Percentiles rank a stretch among this genome's conserved stretches.
phyloP scores from a whole-genome alignment of 73 alveolate genomes.

The Paraurostyla sp. region DNA sequence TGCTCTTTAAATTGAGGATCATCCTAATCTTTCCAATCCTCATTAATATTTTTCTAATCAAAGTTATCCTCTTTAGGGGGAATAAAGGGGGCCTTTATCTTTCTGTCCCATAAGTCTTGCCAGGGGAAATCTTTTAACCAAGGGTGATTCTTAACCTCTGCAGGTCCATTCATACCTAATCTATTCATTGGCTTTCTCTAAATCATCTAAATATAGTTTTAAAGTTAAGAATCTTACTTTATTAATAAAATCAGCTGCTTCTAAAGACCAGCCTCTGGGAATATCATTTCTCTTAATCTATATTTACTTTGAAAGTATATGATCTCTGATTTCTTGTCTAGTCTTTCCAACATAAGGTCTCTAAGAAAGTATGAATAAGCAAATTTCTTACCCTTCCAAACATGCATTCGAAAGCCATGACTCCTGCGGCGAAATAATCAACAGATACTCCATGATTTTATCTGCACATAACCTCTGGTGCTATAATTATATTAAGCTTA shows the following conservation, averaged over 20 bases:
- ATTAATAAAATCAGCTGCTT: slow-evolving; percentile 93
- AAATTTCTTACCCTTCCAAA: slow-evolving; percentile 65
- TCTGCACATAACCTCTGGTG: slow-evolving; percentile 85
- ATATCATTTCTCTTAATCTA: slow-evolving; percentile 88
- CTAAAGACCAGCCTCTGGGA: slow-evolving; percentile 96
- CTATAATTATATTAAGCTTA: neutral
- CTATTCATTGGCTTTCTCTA: slow-evolving; percentile 93
- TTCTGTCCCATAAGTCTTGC: slow-evolving; percentile 85
- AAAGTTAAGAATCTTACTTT: slow-evolving; percentile 46
- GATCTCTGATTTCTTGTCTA: slow-evolving; percentile 97
- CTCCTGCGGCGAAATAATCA: slow-evolving; percentile 79
- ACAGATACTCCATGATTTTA: slow-evolving; percentile 73
- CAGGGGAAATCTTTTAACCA: slow-evolving; percentile 97
- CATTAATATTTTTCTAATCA: slow-evolving; percentile 73
- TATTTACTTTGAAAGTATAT: slow-evolving; percentile 93
- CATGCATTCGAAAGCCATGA: slow-evolving; percentile 79
- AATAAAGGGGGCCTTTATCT: slow-evolving; percentile 84
- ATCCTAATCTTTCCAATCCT: slow-evolving; percentile 74
- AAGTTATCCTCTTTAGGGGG: slow-evolving; percentile 77
- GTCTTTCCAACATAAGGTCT: slow-evolving; percentile 97
- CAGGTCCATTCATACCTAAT: slow-evolving; percentile 94
- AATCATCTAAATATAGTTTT: slow-evolving; percentile 76
- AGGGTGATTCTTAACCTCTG: slow-evolving; percentile 96
- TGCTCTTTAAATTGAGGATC: slow-evolving; percentile 37
- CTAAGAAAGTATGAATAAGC: neutral